Conservation (phyloP, 106 monocot species). For the Dendrobium nobile region DNA sequence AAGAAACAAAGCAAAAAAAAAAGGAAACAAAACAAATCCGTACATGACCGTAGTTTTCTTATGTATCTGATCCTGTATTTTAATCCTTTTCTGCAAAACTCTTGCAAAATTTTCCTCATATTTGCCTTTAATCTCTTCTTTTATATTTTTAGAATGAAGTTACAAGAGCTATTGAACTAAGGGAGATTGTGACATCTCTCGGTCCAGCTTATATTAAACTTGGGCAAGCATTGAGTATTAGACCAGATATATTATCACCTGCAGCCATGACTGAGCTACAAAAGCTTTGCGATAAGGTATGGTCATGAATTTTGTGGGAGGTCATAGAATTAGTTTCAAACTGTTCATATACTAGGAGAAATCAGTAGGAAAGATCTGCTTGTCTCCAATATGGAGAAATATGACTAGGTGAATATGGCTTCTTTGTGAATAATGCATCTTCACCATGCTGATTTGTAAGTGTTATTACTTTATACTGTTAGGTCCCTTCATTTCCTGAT, state of each 20-base stretch:
- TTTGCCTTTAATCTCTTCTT: slow-evolving; percentile 10
- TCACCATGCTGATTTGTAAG: slow-evolving; percentile 11
- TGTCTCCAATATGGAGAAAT: background rate
- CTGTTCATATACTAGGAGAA: background rate
- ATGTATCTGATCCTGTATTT: background rate
- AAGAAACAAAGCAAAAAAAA: too few species aligned
- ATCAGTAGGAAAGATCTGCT: background rate
- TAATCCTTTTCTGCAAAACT: background rate
- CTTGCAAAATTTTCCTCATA: background rate
- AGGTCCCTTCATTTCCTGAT: slow-evolving; percentile 99
- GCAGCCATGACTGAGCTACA: slow-evolving; percentile 98
- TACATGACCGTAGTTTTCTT: background rate
- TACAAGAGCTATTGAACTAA: slow-evolving; percentile 88
- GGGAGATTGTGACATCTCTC: slow-evolving; percentile 96
- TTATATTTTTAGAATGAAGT: slow-evolving; percentile 75
- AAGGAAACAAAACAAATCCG: background rate
- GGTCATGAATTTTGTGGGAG: background rate
- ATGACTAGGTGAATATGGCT: background rate
- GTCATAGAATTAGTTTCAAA: background rate
- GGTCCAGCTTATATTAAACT: slow-evolving; percentile 99
- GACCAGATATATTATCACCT: slow-evolving; percentile 97
- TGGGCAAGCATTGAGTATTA: slow-evolving; percentile 94
- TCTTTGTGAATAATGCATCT: background rate
- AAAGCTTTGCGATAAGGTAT: slow-evolving; percentile 98
- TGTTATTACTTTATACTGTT: slow-evolving; percentile 18